Percentiles rank a stretch among this genome's conserved stretches.
phyloP scores from a whole-genome alignment of 805 yeast genomes.

The Kuraishia cidri region DNA sequence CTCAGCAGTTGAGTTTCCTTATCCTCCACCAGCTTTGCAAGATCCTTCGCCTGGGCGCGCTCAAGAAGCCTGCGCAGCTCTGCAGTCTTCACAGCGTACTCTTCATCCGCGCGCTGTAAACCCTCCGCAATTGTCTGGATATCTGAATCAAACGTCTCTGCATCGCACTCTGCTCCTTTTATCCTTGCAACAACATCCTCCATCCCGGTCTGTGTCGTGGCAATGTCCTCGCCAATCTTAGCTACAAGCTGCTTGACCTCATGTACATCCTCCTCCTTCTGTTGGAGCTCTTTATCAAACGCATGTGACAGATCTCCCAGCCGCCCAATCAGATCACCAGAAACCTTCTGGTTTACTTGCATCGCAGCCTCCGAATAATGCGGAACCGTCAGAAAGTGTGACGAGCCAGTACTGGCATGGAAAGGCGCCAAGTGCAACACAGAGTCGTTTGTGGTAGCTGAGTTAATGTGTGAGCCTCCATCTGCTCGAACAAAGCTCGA shows the following conservation, averaged over 20 bases:
- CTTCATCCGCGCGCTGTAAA: background rate
- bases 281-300: conserved; percentile 44
- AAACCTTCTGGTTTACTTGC: conserved; percentile 40
- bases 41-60: conserved; percentile 32
- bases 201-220: conserved; percentile 18
- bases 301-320: conserved; percentile 35
- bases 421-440: background rate
- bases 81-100: conserved; percentile 1
- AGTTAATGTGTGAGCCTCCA: background rate
- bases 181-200: conserved; percentile 6
- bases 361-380: conserved; percentile 47
- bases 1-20: conserved; percentile 18
- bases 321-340: conserved; percentile 40
- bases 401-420: background rate
- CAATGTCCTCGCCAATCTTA: conserved; percentile 22
- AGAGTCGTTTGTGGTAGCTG: background rate
- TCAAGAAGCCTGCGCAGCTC: conserved; percentile 21
- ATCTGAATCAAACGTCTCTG: background rate
- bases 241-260: conserved; percentile 16
- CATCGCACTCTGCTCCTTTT: background rate
- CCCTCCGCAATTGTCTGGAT: background rate
- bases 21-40: conserved; percentile 31
- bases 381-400: conserved; percentile 17
- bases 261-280: conserved; percentile 24
- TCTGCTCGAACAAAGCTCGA: background rate